phyloP scores from a whole-genome alignment of 495 filamentous ascomycete genomes.

The Podospora didyma region DNA sequence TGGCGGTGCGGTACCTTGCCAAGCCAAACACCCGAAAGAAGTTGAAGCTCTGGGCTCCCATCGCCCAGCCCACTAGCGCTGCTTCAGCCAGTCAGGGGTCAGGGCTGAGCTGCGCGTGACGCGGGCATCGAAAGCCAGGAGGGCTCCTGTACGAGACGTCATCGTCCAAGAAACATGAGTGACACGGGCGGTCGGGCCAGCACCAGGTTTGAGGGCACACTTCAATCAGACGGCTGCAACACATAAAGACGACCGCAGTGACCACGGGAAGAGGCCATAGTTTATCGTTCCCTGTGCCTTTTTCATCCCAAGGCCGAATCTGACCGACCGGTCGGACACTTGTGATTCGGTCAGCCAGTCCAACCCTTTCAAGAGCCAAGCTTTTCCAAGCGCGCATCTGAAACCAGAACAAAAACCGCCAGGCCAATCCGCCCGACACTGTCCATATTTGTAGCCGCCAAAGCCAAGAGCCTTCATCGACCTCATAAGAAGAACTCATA shows the following conservation, averaged over 20 bases:
- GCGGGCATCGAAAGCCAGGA: constrained; percentile 5
- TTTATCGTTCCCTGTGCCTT: background rate
- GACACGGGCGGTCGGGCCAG: constrained; percentile 1
- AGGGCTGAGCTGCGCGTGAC: too few species aligned
- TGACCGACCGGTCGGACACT: background rate
- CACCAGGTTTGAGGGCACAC: background rate
- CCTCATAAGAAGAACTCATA: background rate
- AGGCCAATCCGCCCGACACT: constrained; percentile 11
- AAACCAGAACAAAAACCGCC: constrained; percentile 17
- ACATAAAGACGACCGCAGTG: background rate
- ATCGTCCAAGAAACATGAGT: constrained; percentile 4
- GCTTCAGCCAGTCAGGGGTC: too few species aligned
- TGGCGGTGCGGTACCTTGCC: too few species aligned
- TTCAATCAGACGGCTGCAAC: background rate
- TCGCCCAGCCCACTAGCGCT: too few species aligned
- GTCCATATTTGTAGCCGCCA: constrained; percentile 10
- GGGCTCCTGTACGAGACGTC: background rate
- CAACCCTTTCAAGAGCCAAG: background rate
- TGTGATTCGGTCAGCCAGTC: background rate
- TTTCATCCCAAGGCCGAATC: background rate
- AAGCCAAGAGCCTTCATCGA: background rate
- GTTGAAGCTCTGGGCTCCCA: too few species aligned
- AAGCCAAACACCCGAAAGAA: too few species aligned
- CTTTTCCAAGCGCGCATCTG: constrained; percentile 14
- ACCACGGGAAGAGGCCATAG: too few species aligned